Percentiles rank a stretch among this genome's conserved stretches.
Conservation (phyloP, 192 early-diverging fungal species). For the Endogone sp. region DNA sequence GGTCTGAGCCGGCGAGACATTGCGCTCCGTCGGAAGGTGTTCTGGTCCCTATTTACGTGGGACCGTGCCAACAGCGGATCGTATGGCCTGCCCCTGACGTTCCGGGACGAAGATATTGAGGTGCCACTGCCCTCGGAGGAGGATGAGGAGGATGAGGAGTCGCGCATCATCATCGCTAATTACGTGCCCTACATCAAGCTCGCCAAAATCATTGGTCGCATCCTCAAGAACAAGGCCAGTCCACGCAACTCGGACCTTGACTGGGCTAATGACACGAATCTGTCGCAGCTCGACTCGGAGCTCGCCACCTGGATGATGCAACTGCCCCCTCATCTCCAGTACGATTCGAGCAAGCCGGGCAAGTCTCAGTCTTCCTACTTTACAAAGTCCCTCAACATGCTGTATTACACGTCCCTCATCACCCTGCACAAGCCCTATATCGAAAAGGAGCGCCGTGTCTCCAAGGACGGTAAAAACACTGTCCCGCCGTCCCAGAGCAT, state of each 20-base stretch:
- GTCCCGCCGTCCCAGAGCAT: constrained; percentile 10
- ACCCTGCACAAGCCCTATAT: constrained; percentile 47
- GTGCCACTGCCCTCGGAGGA: constrained; percentile 9
- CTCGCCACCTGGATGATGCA: constrained; percentile 8
- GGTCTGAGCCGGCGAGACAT: constrained; percentile 38
- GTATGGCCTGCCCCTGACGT: constrained; percentile 50
- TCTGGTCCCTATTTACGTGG: constrained; percentile 66
- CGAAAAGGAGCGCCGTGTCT: neutral
- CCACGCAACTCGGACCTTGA: constrained; percentile 1
- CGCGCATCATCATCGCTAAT: constrained; percentile 14
- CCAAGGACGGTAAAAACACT: neutral
- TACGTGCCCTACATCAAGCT: constrained; percentile 40
- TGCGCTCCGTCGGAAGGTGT: constrained; percentile 58
- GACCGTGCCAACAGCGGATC: constrained; percentile 62
- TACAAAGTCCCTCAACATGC: constrained; percentile 20
- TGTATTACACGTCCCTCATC: constrained; percentile 40
- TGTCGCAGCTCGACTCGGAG: constrained; percentile 18
- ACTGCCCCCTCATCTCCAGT: neutral
- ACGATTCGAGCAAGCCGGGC: neutral
- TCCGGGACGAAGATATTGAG: constrained; percentile 37
- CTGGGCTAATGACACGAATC: constrained; percentile 7
- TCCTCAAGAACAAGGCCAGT: constrained; percentile 37
- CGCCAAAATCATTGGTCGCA: constrained; percentile 38
- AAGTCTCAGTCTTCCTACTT: neutral
- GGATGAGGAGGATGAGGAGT: constrained; percentile 21